These are phyloP conservation scores for Delonix regia DNA, from an alignment of 306 rosid genomes.

Conservation along the genomic window DNA sequence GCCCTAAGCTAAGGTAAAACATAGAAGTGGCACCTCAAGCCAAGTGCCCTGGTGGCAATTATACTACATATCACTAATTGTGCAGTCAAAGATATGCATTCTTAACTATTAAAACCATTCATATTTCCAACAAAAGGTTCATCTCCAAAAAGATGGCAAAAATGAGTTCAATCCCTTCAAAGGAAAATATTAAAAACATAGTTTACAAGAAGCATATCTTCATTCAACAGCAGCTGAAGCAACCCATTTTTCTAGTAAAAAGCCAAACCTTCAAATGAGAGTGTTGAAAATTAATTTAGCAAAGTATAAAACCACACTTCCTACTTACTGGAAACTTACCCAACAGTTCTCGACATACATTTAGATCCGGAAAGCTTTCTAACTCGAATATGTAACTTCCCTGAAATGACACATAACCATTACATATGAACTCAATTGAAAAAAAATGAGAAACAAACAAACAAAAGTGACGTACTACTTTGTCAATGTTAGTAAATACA, in stretches of 20 bases:
- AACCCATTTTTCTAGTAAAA: not conserved
- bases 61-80: not conserved
- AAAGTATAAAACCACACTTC: not conserved
- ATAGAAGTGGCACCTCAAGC: conserved; percentile 26
- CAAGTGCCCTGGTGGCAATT: conserved; percentile 14
- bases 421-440: conserved; percentile 5
- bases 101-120: not conserved
- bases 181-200: not conserved
- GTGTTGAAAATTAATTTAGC: not conserved
- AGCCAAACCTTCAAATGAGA: conserved; percentile 6
- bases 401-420: conserved; percentile 48
- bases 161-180: not conserved
- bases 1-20: not conserved
- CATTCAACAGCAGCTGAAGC: conserved; percentile 3
- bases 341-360: conserved; percentile 76
- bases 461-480: not conserved
- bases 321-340: conserved; percentile 54
- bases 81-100: not conserved
- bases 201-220: conserved; percentile 18
- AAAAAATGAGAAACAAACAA: not conserved
- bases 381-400: conserved; percentile 92
- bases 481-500: not conserved
- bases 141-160: conserved; percentile 4
- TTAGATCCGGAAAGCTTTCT: conserved; percentile 77
- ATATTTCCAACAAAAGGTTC: not conserved